Evolutionary conservation across 306 rosid species (phyloP).

Genomic region (Mimosa bimucronata): DNA sequence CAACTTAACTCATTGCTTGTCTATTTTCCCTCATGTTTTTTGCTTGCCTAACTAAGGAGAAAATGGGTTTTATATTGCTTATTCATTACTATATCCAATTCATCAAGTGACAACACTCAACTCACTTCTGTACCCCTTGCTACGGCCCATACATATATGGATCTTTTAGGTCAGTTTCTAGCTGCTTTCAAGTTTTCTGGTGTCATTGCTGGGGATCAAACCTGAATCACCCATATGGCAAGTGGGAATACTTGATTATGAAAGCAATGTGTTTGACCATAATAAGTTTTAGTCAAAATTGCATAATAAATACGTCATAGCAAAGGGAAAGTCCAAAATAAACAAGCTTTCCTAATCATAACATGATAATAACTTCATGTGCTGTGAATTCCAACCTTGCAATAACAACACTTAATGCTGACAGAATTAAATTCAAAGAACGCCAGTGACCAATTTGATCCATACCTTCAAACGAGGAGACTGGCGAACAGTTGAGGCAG

Average conservation of each 20-base stretch:
- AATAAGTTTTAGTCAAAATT: background rate
- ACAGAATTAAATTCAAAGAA: conserved; percentile 19
- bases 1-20: background rate
- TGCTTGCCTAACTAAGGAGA: background rate
- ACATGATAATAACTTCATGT: conserved; percentile 13
- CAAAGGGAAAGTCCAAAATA: background rate
- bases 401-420: background rate
- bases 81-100: background rate
- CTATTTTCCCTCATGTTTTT: background rate
- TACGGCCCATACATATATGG: too few relatives aligned
- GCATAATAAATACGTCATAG: background rate
- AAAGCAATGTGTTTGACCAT: background rate
- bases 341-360: background rate
- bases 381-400: conserved; percentile 4
- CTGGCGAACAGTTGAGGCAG: conserved; percentile 60
- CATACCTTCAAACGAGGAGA: conserved; percentile 70
- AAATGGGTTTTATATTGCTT: background rate
- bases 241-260: conserved; percentile 11
- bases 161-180: too few relatives aligned
- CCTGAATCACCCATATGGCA: background rate
- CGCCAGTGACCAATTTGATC: conserved; percentile 21
- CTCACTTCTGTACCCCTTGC: too few relatives aligned
- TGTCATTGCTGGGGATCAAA: too few relatives aligned
- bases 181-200: too few relatives aligned
- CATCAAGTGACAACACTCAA: too few relatives aligned